Percentiles rank a stretch among this genome's conserved stretches.
Evolutionary conservation across 208 protist genomes (phyloP).

Genomic region (Tritrichomonas foetus): DNA sequence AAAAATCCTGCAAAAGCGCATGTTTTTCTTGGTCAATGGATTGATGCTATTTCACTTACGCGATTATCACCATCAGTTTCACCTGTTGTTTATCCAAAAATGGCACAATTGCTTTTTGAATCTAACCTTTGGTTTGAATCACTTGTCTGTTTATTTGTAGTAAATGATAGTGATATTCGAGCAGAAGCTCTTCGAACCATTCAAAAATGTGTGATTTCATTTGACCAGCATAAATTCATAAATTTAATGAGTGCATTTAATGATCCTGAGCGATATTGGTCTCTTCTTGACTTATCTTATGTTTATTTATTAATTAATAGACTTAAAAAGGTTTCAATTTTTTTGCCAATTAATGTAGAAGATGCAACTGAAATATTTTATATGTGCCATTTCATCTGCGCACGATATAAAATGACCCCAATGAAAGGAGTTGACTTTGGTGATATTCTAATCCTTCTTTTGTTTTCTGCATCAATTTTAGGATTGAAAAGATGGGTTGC

Average conservation of each 20-base stretch:
- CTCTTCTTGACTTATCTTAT: not conserved
- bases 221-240: not conserved
- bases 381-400: not conserved
- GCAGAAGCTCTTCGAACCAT: not conserved
- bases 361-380: not conserved
- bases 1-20: not conserved
- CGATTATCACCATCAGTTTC: not conserved
- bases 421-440: not conserved
- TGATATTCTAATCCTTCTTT: not conserved
- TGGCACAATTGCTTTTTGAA: not conserved
- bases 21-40: not conserved
- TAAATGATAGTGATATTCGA: not conserved
- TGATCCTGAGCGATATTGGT: not conserved
- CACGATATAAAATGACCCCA: not conserved
- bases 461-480: not conserved
- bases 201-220: not conserved
- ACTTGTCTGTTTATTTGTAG: not conserved
- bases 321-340: not conserved
- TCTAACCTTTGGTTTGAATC: not conserved
- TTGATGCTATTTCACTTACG: not conserved
- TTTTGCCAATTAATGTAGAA: not conserved
- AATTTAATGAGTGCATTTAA: not conserved
- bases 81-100: not conserved
- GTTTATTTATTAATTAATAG: not conserved
- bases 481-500: constrained; percentile 18